Base-by-base conservation (phyloP, 2,329 filamentous ascomycete species). In the Pseudopyricularia javanii region DNA sequence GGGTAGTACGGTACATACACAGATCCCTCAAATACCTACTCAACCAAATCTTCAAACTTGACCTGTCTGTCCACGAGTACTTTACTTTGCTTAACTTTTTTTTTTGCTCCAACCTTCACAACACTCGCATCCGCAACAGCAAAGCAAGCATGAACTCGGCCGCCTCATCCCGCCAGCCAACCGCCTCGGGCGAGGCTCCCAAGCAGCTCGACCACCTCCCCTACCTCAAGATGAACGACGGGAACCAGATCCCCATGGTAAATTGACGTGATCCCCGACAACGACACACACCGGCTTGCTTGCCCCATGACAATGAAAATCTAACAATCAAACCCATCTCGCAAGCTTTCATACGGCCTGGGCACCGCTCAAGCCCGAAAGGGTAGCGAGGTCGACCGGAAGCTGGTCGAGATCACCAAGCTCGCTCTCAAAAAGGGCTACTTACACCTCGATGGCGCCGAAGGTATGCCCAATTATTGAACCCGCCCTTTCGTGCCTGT, bases 371-470 rank as follows among this genome's bases (percentile, higher is more conserved):
- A 72, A 24, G 22, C 20, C 22, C 40, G 40, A 45, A 45, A 20
- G 40, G 20, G 40, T 82, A 73, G 20, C 24, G 40, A 45, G 22
- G 40, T 45, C 20, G 40, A 45, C 40, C 40, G 20, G 24, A 45
- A 26, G 24, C 67, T 76, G 49, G 63, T 75, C 47, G 66, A 72
- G 24, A 57, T 69, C 51, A 74, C 75, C 43, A 77, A 84, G 54
- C 74, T 69, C 57, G 86, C 86, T 32, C 83, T 89, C 60, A 75
- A 78, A 53, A 66, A 79, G n/a, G 86, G 84, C 24, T 90, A 83
- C 65, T 74, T 75, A 54, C 86, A 91, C 61, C 73, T 91, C 3
- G 87, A 91, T 64, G 80, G 86, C 45, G 87, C 87, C 20, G 82
- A 91, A 70, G 69, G 82, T 83, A 63, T 54, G 47, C 22, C 22